Evolutionary conservation across 306 rosid species (phyloP), one percentile per base, ranked within the genome.

Genomic region (Quercus dentata): DNA sequence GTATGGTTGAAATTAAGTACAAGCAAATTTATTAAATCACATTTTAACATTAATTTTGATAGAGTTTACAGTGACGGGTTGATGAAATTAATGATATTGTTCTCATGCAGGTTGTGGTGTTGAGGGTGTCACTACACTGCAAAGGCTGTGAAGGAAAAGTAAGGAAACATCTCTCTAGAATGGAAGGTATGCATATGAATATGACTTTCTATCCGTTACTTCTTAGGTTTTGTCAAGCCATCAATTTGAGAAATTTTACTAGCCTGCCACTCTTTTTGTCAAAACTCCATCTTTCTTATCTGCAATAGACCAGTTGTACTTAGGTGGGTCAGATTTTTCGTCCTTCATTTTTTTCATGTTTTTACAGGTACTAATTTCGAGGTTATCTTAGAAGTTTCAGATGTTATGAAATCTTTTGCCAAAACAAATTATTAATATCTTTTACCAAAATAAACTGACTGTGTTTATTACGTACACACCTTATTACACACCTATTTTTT

Each of bases 71-170:
- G 46, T 21, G 56, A 28, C 15, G 61, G 73, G 7, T 49, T 27
- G 69, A 8, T 57, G 68, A 41, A 38, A 58, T 78, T 76, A 78
- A 58, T 63, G 56, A 71, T 13, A 62, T 75, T 74, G 74, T 51
- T 63, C 74, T 79, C 91, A 95, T 94, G 94, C 91, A 95, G 96
- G 94, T 89, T 73, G 97, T 93, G 63, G 96, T 89, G 38, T 80
- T 95, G 82, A 92, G 92, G 87, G 99, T 92, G 80, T 92, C 99
- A 79, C 83, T 95, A 74, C 99, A 95, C 84, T 95, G 99, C 87
- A 95, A 83, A 87, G 99, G 93, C 23, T 95, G 99, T 83, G 99
- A 84, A 85, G 96, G 99, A 72, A 95, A 95, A 83, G 87, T 95
- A 71, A 91, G 93, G 84, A 95, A 95, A 79, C 98, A 92, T 87